Percentiles rank a stretch among this genome's conserved stretches.
Evolutionary conservation across 2,329 filamentous ascomycete species (phyloP).

Genomic region (Trichoderma atroviride): DNA sequence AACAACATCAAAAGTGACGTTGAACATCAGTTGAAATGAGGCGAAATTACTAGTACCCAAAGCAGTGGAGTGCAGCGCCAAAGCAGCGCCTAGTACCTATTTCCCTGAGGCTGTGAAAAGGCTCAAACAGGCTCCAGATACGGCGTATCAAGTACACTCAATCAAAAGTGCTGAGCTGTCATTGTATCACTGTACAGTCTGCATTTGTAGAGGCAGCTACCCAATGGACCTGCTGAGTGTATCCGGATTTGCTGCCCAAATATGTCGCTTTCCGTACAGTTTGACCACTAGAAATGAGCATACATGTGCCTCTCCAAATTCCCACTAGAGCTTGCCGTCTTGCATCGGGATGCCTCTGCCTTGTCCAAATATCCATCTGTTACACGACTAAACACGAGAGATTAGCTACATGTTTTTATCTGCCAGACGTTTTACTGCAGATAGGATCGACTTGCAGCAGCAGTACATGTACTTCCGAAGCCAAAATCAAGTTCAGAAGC

Average conservation of each 20-base stretch:
- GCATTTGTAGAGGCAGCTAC: too few relatives aligned
- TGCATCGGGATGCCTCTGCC: neutral
- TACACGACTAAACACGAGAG: too few relatives aligned
- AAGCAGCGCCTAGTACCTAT: neutral
- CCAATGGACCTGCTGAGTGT: too few relatives aligned
- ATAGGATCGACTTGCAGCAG: neutral
- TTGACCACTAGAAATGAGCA: neutral
- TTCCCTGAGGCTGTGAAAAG: neutral
- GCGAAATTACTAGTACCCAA: neutral
- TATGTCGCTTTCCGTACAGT: neutral
- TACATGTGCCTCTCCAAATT: neutral
- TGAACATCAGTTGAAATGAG: neutral
- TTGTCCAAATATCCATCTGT: neutral
- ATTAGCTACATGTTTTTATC: too few relatives aligned
- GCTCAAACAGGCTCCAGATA: neutral
- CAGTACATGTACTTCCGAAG: neutral
- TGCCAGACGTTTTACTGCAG: neutral
- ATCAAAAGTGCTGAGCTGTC: neutral
- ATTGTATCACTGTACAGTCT: neutral
- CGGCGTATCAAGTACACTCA: neutral
- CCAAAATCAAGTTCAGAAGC: neutral
- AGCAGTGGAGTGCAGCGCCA: neutral
- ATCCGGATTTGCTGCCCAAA: neutral
- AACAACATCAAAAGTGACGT: neutral
- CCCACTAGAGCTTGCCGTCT: neutral